Conservation (phyloP, 345 rosid genomes). For the Melastoma malabathricum region DNA sequence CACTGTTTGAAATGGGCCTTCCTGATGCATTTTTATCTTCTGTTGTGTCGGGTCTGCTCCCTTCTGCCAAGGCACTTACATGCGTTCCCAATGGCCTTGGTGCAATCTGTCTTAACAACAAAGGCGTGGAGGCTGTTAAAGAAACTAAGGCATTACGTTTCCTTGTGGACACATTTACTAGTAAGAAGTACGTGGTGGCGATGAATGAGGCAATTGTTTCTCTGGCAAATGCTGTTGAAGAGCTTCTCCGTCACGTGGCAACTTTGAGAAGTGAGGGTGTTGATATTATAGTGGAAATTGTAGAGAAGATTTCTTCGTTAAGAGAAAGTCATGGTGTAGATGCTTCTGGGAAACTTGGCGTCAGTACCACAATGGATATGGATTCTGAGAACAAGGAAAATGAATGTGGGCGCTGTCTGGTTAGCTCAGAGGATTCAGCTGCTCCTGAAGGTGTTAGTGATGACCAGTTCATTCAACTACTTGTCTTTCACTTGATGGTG, state of each 20-base stretch:
- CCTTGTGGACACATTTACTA: constrained; percentile 71
- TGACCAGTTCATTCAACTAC: constrained; percentile 74
- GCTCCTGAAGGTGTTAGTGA: constrained; percentile 40
- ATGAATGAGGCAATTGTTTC: constrained; percentile 96
- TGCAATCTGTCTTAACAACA: constrained; percentile 85
- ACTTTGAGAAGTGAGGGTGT: constrained; percentile 74
- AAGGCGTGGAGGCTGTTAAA: constrained; percentile 84
- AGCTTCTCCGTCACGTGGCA: constrained; percentile 86
- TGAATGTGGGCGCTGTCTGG: constrained; percentile 30
- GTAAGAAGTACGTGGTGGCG: constrained; percentile 73
- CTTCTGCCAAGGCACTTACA: constrained; percentile 90
- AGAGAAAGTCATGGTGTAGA: constrained; percentile 32
- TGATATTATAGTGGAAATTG: constrained; percentile 81
- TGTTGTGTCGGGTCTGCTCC: constrained; percentile 64
- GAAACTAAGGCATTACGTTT: constrained; percentile 70
- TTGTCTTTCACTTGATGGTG: constrained; percentile 88
- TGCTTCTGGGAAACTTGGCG: constrained; percentile 37
- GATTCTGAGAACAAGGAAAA: constrained; percentile 60
- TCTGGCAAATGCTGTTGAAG: constrained; percentile 89
- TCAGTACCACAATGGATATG: constrained; percentile 71
- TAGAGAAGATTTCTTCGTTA: constrained; percentile 59
- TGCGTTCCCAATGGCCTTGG: constrained; percentile 93
- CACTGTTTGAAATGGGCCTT: constrained; percentile 74
- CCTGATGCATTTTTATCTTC: constrained; percentile 89
- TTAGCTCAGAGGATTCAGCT: constrained; percentile 27